A percentile compares a stretch with the other conserved stretches of the same genome.
phyloP scores from a whole-genome alignment of 139 green algal genomes.

The Auxenochlorella pyrenoidosa region DNA sequence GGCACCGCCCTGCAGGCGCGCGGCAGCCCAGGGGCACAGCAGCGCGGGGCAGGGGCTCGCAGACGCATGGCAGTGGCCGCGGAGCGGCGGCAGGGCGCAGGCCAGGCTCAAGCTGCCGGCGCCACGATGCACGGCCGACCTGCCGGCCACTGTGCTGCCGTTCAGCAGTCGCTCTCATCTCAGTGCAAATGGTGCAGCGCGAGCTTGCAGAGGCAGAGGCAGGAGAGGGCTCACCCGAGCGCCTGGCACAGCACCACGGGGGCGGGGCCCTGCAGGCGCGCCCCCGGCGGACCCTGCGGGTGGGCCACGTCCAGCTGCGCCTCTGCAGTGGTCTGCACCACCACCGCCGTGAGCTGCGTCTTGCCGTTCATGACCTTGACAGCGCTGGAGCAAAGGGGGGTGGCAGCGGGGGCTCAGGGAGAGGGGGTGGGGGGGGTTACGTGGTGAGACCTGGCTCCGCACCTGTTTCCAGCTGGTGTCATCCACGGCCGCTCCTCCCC shows the following conservation, averaged over 20 bases:
- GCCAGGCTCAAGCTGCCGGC: neutral
- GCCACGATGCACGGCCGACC: neutral
- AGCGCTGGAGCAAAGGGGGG: slow-evolving; percentile 4
- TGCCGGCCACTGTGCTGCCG: too few relatives aligned
- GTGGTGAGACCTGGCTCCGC: too few relatives aligned
- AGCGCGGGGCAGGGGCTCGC: too few relatives aligned
- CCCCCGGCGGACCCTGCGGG: neutral
- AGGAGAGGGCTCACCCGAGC: slow-evolving; percentile 40
- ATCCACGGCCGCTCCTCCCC: too few relatives aligned
- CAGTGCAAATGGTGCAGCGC: too few relatives aligned
- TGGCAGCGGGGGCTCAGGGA: too few relatives aligned
- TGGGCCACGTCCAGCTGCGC: slow-evolving; percentile 31
- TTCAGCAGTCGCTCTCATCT: too few relatives aligned
- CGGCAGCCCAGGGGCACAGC: too few relatives aligned
- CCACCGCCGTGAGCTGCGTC: slow-evolving; percentile 8
- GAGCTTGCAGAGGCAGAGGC: too few relatives aligned
- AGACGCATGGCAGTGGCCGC: too few relatives aligned
- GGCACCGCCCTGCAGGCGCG: neutral
- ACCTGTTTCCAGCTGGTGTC: too few relatives aligned
- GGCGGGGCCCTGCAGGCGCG: slow-evolving; percentile 27
- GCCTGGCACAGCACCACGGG: slow-evolving; percentile 50
- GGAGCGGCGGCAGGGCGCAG: neutral
- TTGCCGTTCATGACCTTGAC: slow-evolving; percentile 46
- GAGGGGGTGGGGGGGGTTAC: neutral
- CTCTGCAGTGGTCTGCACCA: slow-evolving; percentile 37